Evolutionary conservation across 345 rosid genomes (phyloP), one percentile per base, ranked within the genome.

Genomic region (Linum lewisii): DNA sequence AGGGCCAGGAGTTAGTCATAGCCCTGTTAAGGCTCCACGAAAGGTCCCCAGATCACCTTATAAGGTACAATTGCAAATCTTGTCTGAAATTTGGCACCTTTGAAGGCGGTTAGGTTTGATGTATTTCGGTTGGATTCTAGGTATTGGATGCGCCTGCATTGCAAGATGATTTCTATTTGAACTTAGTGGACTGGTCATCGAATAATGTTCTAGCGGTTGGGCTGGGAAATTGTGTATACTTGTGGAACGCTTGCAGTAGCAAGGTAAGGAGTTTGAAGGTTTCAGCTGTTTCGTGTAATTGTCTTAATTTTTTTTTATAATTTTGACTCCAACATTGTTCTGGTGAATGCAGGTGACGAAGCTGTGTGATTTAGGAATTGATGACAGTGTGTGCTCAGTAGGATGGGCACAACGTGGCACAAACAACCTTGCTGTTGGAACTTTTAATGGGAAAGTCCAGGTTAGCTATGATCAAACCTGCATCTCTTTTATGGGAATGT

Each of bases 201-300:
- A 85, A 85, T 63, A 94, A 94, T 64, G 96, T 94, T 61, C 71
- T 90, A 63, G 90, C 97, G 0, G 99, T 94, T 38, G 99, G 99
- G 59, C 69, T 94, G 68, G 97, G 84, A 34, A 90, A 82, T 69
- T 94, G 99, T 60, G 99, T 94, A 34, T 94, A 94, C 75, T 63
- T 94, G 75, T 94, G 97, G 99, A 94, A 94, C 85, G 99, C 99
- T 77, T 84, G 86, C 68, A 94, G 89, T 69, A 94, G 97, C 72
- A 94, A 90, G 91, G 96, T 91, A 42, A 42, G 18, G 62, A 70
- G 72, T 64, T 36, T 44, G 54, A 66, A 61, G 20, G 20, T 44
- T 42, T 24, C 9, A 1, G 7, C 32, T 51, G 52, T 42, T 16
- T 42, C 4, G 15, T 42, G 47, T 16, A 42, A 16, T 11, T 11